Conservation (phyloP, 2,329 filamentous ascomycete genomes). For the Clonostachys chloroleuca region DNA sequence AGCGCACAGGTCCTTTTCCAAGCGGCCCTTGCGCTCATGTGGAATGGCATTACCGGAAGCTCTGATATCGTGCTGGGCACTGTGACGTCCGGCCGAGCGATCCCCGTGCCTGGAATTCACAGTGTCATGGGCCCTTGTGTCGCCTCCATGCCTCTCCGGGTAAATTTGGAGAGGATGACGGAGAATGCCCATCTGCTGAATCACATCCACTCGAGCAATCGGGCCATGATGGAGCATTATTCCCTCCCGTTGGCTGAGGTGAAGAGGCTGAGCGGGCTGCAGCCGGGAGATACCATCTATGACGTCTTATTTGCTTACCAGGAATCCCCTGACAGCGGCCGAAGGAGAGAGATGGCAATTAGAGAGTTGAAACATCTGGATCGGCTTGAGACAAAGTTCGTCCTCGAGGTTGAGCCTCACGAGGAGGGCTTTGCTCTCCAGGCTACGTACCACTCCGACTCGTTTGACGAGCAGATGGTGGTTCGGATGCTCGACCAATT, state of each 20-base stretch:
- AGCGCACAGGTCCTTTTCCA: slow-evolving; percentile 74
- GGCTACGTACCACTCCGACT: slow-evolving; percentile 39
- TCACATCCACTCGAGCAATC: slow-evolving; percentile 61
- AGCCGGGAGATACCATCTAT: slow-evolving; percentile 58
- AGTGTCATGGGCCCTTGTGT: slow-evolving; percentile 77
- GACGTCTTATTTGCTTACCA: slow-evolving; percentile 84
- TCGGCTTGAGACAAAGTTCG: slow-evolving; percentile 69
- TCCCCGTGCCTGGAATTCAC: slow-evolving; percentile 68
- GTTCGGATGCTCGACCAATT: slow-evolving; percentile 57
- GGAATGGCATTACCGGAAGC: slow-evolving; percentile 59
- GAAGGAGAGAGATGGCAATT: slow-evolving; percentile 27
- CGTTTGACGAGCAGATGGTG: slow-evolving; percentile 51
- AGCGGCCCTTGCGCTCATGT: slow-evolving; percentile 61
- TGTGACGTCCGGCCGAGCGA: slow-evolving; percentile 76
- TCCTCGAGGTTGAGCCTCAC: slow-evolving; percentile 71
- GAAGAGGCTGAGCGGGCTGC: slow-evolving; percentile 51
- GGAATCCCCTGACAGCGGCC: slow-evolving; percentile 53
- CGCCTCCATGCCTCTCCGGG: slow-evolving; percentile 67
- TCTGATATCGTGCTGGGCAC: slow-evolving; percentile 70
- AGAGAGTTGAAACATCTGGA: slow-evolving; percentile 59
- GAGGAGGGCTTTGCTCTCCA: slow-evolving; percentile 32
- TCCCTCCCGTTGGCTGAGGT: slow-evolving; percentile 65
- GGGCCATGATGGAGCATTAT: slow-evolving; percentile 60
- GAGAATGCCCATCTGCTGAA: slow-evolving; percentile 57
- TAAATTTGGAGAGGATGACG: slow-evolving; percentile 46